Base-by-base conservation (phyloP, 2,329 filamentous ascomycete species). In the Fusarium illudens region DNA sequence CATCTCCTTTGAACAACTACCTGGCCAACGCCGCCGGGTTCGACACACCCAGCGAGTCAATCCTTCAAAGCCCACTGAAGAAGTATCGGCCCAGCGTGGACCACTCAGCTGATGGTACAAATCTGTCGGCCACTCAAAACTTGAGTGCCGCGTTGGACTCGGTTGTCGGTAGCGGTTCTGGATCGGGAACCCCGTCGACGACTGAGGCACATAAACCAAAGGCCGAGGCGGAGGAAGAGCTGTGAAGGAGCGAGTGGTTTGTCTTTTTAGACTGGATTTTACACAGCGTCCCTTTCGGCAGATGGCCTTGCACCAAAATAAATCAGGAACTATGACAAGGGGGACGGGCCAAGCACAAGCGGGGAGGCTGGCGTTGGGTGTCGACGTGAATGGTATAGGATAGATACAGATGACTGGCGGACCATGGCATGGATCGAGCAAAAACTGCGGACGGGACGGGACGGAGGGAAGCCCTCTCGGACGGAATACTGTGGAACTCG, bases 21-120 rank as follows among this genome's bases (percentile, higher is more conserved):
- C 50, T 66, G 33, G 30, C 71, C 19, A 63, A 64, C 20, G 48
- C 59, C 20, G 62, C 50, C 32, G 36, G 61, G 50, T 57, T 64
- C 7, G 76, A 80, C 59, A 76, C 69, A 57, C 77, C 69, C 22
- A 75, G 71, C 75, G 78, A 74, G 62, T 59, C 82, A 80, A 62
- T 79, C 78, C 77, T 93, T 20, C 90, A 89, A 50, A 93, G 90
- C 68, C 92, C 92, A 2, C 84, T 92, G 72, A 94, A 94, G 84
- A 93, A 90, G 75, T 90, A 92, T 60, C 84, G 92, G 33, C 86
- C 90, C 2, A 92, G 89, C 71, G 68, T 79, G 34, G 79, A 80
- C 50, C 73, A 75, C 15, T 65, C 68, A 12, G 69, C 67, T 36
- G 57, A 56, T 32, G 64, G 55, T 17, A 67, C 76, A 32, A 77